Evolutionary conservation across 1,284 basidiomycete genomes (phyloP).

Genomic region (Moesziomyces sp.): DNA sequence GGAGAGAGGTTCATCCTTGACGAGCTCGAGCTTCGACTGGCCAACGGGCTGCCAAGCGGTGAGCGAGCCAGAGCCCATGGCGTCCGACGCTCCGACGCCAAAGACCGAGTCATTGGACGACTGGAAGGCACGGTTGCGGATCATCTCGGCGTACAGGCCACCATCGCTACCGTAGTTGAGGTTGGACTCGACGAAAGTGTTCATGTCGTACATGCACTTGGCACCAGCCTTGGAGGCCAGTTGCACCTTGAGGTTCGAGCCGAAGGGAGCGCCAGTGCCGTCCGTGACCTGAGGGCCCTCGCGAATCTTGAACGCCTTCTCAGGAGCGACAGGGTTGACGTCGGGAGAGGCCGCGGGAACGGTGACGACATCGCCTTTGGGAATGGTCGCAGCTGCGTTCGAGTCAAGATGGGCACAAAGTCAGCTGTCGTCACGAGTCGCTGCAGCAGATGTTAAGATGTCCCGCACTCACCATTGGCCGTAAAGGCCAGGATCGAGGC

Average conservation of each 20-base stretch:
- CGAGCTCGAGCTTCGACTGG: slow-evolving; percentile 27
- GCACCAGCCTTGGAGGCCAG: slow-evolving; percentile 26
- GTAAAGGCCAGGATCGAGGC: slow-evolving; percentile 16
- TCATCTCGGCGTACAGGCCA: slow-evolving; percentile 57
- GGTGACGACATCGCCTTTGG: background rate
- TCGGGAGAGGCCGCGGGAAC: background rate
- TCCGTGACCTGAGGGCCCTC: slow-evolving; percentile 19
- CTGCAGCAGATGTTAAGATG: background rate
- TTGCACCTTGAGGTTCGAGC: slow-evolving; percentile 3
- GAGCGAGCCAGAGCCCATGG: slow-evolving; percentile 41
- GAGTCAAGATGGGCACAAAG: background rate
- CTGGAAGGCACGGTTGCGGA: slow-evolving; percentile 57
- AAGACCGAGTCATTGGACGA: slow-evolving; percentile 26
- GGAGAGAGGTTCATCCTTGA: slow-evolving; percentile 34
- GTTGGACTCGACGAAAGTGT: slow-evolving; percentile 52
- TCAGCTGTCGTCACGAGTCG: slow-evolving; percentile 11
- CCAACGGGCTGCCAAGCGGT: slow-evolving; percentile 38
- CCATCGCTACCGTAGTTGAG: slow-evolving; percentile 57
- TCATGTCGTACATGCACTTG: slow-evolving; percentile 50
- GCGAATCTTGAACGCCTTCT: background rate
- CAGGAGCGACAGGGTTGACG: background rate
- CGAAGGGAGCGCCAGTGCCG: slow-evolving; percentile 9
- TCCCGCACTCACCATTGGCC: slow-evolving; percentile 8
- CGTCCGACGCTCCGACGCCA: slow-evolving; percentile 15
- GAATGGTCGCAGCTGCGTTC: background rate